Percentiles rank a stretch among this genome's conserved stretches.
Conservation (phyloP, 2,329 filamentous ascomycete genomes). For the Pseudogymnoascus sp. region DNA sequence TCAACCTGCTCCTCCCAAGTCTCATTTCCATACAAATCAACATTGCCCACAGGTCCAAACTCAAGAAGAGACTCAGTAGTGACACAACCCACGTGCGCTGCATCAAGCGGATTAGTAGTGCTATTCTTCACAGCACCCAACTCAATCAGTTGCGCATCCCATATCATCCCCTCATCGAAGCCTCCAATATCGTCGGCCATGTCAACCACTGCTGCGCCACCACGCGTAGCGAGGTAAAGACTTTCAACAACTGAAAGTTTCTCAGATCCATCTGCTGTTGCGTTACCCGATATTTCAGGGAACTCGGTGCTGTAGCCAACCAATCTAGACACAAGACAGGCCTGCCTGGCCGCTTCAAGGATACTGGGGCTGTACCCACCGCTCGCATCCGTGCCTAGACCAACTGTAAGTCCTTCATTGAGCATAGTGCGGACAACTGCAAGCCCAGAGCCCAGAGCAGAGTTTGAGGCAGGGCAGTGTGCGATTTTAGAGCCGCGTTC, state of each 20-base stretch:
- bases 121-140: conserved; percentile 41
- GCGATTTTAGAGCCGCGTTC: conserved; percentile 59
- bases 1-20: conserved; percentile 76
- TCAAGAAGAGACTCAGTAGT: conserved; percentile 18
- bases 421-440: conserved; percentile 70
- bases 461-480: conserved; percentile 86
- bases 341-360: conserved; percentile 73
- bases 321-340: conserved; percentile 63
- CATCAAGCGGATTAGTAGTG: background rate
- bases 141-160: conserved; percentile 79
- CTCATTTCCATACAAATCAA: conserved; percentile 90
- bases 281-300: conserved; percentile 54
- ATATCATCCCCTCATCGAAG: conserved; percentile 82
- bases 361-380: conserved; percentile 80
- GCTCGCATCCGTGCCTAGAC: conserved; percentile 83
- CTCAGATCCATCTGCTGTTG: conserved; percentile 32
- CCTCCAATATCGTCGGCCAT: conserved; percentile 64
- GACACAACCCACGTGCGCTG: background rate
- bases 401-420: conserved; percentile 67
- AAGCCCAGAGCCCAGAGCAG: conserved; percentile 69
- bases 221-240: conserved; percentile 75
- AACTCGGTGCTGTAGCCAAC: background rate
- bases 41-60: conserved; percentile 47
- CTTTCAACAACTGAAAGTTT: conserved; percentile 79
- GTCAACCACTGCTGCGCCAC: conserved; percentile 75